Evolutionary conservation across 2,329 filamentous ascomycete species (phyloP).

Genomic region (Botryosphaeria dothidea): DNA sequence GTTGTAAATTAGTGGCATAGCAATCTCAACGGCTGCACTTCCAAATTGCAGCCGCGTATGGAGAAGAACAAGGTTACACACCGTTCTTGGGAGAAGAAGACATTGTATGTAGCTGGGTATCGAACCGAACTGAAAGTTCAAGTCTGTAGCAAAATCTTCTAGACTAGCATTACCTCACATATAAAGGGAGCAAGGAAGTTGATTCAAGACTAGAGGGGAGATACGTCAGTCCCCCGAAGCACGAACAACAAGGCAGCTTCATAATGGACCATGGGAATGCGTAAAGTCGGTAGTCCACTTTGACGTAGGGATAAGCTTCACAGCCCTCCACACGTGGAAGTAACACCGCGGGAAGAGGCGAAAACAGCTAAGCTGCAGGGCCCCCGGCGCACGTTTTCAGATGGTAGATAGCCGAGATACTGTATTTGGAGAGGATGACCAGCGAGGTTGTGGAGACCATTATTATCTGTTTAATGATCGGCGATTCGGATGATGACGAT

Average conservation of each 20-base stretch:
- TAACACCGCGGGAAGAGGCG: background rate
- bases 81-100: background rate
- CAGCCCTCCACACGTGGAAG: background rate
- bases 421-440: no score
- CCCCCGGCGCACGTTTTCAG: background rate
- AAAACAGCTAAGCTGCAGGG: background rate
- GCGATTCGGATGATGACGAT: background rate
- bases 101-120: background rate
- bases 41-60: background rate
- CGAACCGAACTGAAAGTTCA: no score
- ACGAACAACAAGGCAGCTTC: background rate
- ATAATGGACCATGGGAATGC: background rate
- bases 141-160: no score
- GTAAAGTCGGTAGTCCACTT: background rate
- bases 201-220: background rate
- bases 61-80: background rate
- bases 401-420: background rate
- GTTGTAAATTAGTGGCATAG: no score
- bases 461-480: background rate
- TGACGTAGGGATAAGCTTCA: constrained; percentile 1
- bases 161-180: background rate
- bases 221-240: background rate
- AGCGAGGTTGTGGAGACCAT: no score
- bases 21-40: background rate
- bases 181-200: background rate